These are phyloP conservation scores for Salisapilia sapeloensis DNA, from an alignment of 352 stramenopile species.

Conservation along the genomic window DNA sequence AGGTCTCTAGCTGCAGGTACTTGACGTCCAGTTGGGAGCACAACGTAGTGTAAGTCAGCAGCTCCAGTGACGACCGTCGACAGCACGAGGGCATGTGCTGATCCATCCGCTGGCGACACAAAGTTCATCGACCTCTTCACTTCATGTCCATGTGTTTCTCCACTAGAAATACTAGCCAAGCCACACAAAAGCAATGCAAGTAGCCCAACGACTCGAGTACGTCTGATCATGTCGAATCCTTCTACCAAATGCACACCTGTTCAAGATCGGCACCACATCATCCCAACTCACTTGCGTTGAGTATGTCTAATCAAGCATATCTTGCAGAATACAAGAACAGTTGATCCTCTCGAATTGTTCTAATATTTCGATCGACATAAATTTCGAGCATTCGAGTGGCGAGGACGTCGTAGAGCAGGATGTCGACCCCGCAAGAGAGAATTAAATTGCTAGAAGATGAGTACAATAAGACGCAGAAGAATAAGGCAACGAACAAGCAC, in stretches of 20 bases:
- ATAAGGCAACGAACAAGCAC: conserved; percentile 99
- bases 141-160: too few species aligned
- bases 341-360: too few species aligned
- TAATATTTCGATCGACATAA: too few species aligned
- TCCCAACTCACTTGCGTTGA: too few species aligned
- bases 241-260: too few species aligned
- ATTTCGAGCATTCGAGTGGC: not conserved
- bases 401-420: conserved; percentile 4
- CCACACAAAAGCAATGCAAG: too few species aligned
- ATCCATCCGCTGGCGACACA: conserved; percentile 21
- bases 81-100: conserved; percentile 28
- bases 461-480: conserved; percentile 98
- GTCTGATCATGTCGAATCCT: too few species aligned
- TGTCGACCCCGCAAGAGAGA: conserved; percentile 50
- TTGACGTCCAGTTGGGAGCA: conserved; percentile 18
- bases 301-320: too few species aligned
- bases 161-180: too few species aligned
- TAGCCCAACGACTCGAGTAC: too few species aligned
- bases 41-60: conserved; percentile 50
- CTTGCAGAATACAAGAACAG: too few species aligned
- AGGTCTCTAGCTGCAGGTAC: conserved; percentile 23
- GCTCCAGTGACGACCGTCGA: conserved; percentile 58
- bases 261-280: too few species aligned
- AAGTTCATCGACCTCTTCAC: conserved; percentile 19
- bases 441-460: conserved; percentile 80